Percentiles rank a stretch among this genome's conserved stretches.
These are phyloP conservation scores for Microsporum ferrugineum DNA, from an alignment of 2,329 filamentous ascomycete species.

Conservation along the genomic window DNA sequence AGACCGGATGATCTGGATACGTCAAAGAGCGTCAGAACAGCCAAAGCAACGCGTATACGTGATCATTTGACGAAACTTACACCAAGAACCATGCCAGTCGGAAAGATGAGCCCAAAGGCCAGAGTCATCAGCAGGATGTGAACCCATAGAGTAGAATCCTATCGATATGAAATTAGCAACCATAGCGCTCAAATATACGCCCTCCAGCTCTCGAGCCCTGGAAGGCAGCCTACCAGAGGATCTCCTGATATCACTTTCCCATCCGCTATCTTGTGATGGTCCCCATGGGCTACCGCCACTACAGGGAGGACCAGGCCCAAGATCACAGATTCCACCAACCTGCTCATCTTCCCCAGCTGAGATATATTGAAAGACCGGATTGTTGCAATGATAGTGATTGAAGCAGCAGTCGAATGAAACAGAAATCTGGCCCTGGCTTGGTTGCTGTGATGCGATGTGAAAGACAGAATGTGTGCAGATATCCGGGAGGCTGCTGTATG, in stretches of 20 bases:
- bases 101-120: constrained; percentile 85
- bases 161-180: constrained; percentile 5
- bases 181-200: background rate
- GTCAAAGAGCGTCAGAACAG: constrained; percentile 7
- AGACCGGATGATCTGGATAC: constrained; percentile 63
- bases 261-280: constrained; percentile 51
- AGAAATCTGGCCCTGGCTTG: background rate
- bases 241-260: constrained; percentile 38
- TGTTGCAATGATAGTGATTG: background rate
- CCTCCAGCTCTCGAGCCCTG: constrained; percentile 41
- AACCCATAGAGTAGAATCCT: constrained; percentile 78
- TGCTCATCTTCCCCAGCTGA: background rate
- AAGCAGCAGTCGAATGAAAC: background rate
- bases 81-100: constrained; percentile 87
- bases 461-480: background rate
- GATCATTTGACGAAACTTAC: constrained; percentile 41
- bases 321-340: background rate
- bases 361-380: background rate
- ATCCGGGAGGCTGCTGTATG: background rate
- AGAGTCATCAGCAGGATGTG: constrained; percentile 84
- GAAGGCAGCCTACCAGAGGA: constrained; percentile 40
- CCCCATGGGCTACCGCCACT: constrained; percentile 33
- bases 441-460: background rate
- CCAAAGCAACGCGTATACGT: background rate
- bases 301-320: background rate